These are phyloP conservation scores for Termitomyces titanicus DNA, from an alignment of 768 basidiomycete genomes.

Conservation along the genomic window DNA sequence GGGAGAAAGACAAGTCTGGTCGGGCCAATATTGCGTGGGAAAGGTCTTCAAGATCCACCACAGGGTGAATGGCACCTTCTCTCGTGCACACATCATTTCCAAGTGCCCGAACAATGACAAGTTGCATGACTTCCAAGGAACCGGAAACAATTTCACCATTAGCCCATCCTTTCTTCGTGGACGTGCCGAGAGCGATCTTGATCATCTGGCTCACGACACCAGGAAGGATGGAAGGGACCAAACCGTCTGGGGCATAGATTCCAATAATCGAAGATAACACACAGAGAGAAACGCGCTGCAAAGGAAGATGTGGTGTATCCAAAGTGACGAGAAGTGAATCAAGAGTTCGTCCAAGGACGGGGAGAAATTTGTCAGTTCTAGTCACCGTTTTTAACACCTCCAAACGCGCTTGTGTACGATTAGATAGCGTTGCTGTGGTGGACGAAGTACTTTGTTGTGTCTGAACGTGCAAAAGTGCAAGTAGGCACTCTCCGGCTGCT, in stretches of 20 bases:
- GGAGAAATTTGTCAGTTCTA: constrained; percentile 51
- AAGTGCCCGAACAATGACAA: constrained; percentile 51
- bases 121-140: constrained; percentile 55
- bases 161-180: constrained; percentile 60
- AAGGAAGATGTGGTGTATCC: constrained; percentile 49
- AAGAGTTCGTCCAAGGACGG: constrained; percentile 81
- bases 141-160: constrained; percentile 64
- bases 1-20: constrained; percentile 14
- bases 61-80: constrained; percentile 52
- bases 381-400: constrained; percentile 40
- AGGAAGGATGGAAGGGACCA: constrained; percentile 71
- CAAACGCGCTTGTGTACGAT: constrained; percentile 25
- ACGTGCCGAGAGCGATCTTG: constrained; percentile 59
- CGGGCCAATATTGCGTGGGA: constrained; percentile 25
- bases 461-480: constrained; percentile 57
- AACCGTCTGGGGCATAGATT: constrained; percentile 48
- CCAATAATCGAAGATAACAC: constrained; percentile 54
- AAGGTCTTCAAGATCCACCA: constrained; percentile 66
- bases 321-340: constrained; percentile 64
- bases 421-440: constrained; percentile 16
- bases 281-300: constrained; percentile 64
- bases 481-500: constrained; percentile 67
- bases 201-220: constrained; percentile 78
- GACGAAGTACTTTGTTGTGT: constrained; percentile 32
- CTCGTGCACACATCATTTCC: constrained; percentile 64